Base-by-base conservation (phyloP, 441 rosid genomes). In the Erodium chrysanthum region DNA sequence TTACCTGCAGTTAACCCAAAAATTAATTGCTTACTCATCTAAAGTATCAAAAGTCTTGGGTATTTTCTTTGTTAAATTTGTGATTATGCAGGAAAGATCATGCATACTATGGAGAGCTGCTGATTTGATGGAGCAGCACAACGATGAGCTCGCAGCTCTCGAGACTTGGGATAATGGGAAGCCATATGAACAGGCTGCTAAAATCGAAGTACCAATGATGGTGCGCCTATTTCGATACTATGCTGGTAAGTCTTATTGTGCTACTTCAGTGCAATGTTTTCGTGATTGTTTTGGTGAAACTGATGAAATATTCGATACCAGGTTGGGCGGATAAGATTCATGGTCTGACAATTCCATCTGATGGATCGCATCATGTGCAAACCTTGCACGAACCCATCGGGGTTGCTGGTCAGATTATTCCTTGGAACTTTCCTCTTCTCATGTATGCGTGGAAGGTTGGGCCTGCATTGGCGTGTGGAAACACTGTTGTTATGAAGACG, bases 111-210 rank as follows among this genome's bases (percentile, higher is more conserved):
- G 66, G 27, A 83, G 90, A n/a, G 84, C 81, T 17, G 90, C 90
- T 40, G 90, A 85, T 71, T 73, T 85, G 65, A 62, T 85, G 27
- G 90, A 85, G 62, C 76, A 81, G 67, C 85, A 84, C 71, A 84
- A 76, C 27, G 88, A 84, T 17, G 88, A 82, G 60, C 58, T 85
- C 27, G 85, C 90, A 40, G 80, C 82, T 35, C 84, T 85, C 2
- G 90, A 85, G 78, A 74, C 82, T 66, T 85, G 88, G 90, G 90
- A 85, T 68, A 86, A 79, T 74, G 98, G 98, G 70, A 93, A 93
- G 83, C 85, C 89, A 70, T 82, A 79, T 71, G 84, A 82, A 72
- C 97, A 91, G 72, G 68, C 96, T 37, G 74, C 73, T n/a, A 79
- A 75, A 50, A 4, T 77, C 2, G 98, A 93, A 73, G n/a, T 91